Conservation (phyloP, 352 stramenopile species). For the Pythium sp. region DNA sequence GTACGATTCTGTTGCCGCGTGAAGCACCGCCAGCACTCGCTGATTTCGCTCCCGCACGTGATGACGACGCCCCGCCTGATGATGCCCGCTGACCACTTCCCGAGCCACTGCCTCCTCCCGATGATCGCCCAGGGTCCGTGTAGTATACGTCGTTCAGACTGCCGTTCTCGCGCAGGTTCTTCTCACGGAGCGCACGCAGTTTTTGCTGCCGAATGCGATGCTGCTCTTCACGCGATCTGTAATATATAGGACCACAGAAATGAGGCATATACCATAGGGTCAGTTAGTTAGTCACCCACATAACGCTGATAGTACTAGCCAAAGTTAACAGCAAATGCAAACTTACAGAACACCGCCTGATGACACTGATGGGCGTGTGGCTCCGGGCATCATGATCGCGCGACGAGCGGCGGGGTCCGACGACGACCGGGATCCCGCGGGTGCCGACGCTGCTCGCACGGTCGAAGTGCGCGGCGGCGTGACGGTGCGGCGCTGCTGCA, state of each 20-base stretch:
- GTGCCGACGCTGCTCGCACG: slow-evolving; percentile 25
- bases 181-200: slow-evolving; percentile 22
- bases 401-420: slow-evolving; percentile 11
- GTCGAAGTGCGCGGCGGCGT: slow-evolving; percentile 16
- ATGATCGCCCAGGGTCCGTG: slow-evolving; percentile 1
- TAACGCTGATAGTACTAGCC: background rate
- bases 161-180: slow-evolving; percentile 23
- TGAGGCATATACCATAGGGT: background rate
- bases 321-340: background rate
- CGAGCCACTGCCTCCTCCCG: background rate
- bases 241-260: slow-evolving; percentile 11
- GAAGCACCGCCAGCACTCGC: background rate
- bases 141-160: slow-evolving; percentile 21
- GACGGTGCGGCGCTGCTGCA: slow-evolving; percentile 27
- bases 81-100: background rate
- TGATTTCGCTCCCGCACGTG: background rate
- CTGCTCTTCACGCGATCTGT: slow-evolving; percentile 54
- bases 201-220: slow-evolving; percentile 47
- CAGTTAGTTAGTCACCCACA: background rate
- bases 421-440: slow-evolving; percentile 16
- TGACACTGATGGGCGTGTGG: background rate
- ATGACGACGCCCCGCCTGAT: background rate
- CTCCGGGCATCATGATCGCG: slow-evolving; percentile 11
- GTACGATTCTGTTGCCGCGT: background rate
- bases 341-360: slow-evolving; percentile 1